These are phyloP conservation scores for Cerrena zonata DNA, from an alignment of 1,284 basidiomycete species.

Conservation along the genomic window DNA sequence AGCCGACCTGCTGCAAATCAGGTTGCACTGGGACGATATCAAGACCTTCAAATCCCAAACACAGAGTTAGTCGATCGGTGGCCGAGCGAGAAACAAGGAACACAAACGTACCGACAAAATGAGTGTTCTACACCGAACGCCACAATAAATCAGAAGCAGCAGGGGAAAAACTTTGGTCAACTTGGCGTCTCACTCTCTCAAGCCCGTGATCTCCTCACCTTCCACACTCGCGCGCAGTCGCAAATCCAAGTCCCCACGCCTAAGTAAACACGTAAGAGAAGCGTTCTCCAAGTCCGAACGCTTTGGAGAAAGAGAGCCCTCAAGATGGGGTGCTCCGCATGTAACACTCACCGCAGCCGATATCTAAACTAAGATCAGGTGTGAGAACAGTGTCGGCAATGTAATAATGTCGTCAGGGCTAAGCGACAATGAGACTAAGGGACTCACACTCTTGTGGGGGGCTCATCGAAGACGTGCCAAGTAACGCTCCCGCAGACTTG, in stretches of 20 bases:
- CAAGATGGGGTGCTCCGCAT: no score
- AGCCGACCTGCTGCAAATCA: constrained; percentile 49
- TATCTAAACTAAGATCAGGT: constrained; percentile 43
- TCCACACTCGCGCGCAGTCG: constrained; percentile 55
- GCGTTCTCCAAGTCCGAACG: no score
- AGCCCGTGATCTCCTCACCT: constrained; percentile 40
- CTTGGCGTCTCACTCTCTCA: no score
- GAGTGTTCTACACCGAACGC: constrained; percentile 34
- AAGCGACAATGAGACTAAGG: constrained; percentile 5
- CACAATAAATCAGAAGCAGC: constrained; percentile 4
- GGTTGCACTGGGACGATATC: constrained; percentile 67
- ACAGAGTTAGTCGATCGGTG: no score
- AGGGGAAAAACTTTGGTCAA: no score
- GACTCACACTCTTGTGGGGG: constrained; percentile 56
- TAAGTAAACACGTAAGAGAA: constrained; percentile 19
- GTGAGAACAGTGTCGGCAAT: constrained; percentile 7
- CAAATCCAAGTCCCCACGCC: constrained; percentile 65
- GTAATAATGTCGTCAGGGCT: no score
- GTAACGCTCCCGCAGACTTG: constrained; percentile 50
- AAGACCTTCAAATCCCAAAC: constrained; percentile 50
- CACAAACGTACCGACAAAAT: constrained; percentile 50
- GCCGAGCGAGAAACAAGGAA: neutral
- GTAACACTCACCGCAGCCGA: constrained; percentile 55
- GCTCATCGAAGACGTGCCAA: constrained; percentile 55
- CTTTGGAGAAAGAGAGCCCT: no score